These are phyloP conservation scores for Rhizophora mangle DNA, from an alignment of 345 rosid species.

Conservation along the genomic window DNA sequence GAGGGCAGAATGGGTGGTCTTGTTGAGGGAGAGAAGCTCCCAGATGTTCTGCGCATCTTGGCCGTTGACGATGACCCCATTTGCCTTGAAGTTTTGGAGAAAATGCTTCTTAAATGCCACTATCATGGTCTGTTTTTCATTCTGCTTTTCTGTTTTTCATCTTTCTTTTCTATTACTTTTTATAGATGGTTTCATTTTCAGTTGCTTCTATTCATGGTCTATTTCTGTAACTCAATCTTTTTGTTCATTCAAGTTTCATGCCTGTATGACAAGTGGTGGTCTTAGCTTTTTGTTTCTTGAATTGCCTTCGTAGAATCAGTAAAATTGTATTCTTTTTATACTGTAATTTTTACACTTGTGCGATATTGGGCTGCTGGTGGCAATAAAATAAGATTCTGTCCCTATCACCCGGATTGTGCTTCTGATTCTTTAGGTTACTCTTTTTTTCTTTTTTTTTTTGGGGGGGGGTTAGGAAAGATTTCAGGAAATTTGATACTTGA, in stretches of 20 bases:
- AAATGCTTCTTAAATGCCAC: slow-evolving; percentile 53
- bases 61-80: slow-evolving; percentile 71
- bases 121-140: slow-evolving; percentile 47
- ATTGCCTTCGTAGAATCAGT: too few species aligned
- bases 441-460: neutral
- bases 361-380: too few species aligned
- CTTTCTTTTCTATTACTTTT: neutral
- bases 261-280: neutral
- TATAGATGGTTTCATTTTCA: neutral
- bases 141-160: neutral
- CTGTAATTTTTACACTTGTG: neutral
- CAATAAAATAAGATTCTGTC: too few species aligned
- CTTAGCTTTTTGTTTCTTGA: neutral
- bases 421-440: too few species aligned
- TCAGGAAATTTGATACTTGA: slow-evolving; percentile 8
- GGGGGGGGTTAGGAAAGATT: neutral
- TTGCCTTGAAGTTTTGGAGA: slow-evolving; percentile 57
- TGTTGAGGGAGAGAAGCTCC: slow-evolving; percentile 40
- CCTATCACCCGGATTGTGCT: too few species aligned
- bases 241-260: neutral
- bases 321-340: neutral
- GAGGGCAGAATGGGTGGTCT: slow-evolving; percentile 28
- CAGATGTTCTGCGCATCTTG: slow-evolving; percentile 58
- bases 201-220: neutral
- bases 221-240: neutral